Evolutionary conservation across 83 land plant genomes (phyloP), one percentile per base, ranked within the genome.

Genomic region (Picea abies): DNA sequence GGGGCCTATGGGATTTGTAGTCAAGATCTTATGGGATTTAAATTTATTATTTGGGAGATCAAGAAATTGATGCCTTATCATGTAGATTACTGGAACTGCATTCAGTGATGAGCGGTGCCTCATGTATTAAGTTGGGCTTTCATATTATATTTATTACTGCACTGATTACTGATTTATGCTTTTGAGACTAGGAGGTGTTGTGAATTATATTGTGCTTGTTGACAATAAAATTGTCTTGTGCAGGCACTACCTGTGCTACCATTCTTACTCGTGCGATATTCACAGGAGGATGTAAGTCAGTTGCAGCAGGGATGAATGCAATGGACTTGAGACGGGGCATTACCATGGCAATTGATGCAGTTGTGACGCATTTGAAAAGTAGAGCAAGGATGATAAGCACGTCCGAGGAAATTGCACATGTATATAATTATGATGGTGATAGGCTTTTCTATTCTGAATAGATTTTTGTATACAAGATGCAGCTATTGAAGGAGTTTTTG

Each of bases 391-490:
- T 88, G 92, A 92, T 92, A 14, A 87, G 88, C 72, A 87, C 87
- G 12, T 83, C 96, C n/a, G 92, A 92, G 80, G 96, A 93, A 82
- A 90, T 92, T 66, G 83, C 87, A n/a, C 94, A 92, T 91, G 96
- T 23, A 75, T 75, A 22, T 22, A 75, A 47, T 22, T 75, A 5
- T 49, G 32, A 75, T 75, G 29, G 15, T n/a, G 44, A 19, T 41
- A 72, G 52, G 41, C n/a, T 15, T 29, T 32, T 32, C 8, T 69
- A 17, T 35, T 69, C 41, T 35, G 52, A 63, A 83, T 29, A 78
- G n/a, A 52, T 47, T 37, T 52, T 64, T 72, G 37, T n/a, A n/a
- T 52, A 29, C 29, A 6, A 52, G 22, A 4, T 58, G n/a, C 23
- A 79, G 4, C 81, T 82, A 32, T 26, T 78, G 26, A 14, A 22